These are phyloP conservation scores for Ustilago sp. DNA, from an alignment of 1,284 basidiomycete genomes.

Conservation along the genomic window DNA sequence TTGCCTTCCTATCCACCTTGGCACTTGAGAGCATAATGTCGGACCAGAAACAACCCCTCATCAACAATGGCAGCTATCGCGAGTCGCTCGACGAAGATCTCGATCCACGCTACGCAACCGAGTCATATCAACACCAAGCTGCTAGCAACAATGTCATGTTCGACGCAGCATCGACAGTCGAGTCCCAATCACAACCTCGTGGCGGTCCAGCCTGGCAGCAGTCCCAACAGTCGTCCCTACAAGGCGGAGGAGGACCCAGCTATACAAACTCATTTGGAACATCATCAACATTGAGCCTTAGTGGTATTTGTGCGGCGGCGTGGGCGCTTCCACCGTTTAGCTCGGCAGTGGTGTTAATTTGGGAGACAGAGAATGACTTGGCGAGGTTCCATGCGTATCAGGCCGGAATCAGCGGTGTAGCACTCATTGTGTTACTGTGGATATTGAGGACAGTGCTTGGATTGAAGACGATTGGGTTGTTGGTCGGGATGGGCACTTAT, in stretches of 20 bases:
- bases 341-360: slow-evolving; percentile 55
- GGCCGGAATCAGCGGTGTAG: slow-evolving; percentile 53
- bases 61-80: slow-evolving; percentile 32
- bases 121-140: slow-evolving; percentile 53
- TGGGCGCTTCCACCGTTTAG: slow-evolving; percentile 62
- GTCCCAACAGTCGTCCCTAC: neutral
- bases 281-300: slow-evolving; percentile 50
- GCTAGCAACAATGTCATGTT: slow-evolving; percentile 42
- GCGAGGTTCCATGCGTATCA: slow-evolving; percentile 65
- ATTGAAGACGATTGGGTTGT: slow-evolving; percentile 58
- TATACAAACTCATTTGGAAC: slow-evolving; percentile 43
- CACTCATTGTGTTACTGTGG: slow-evolving; percentile 50
- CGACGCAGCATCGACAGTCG: slow-evolving; percentile 40
- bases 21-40: slow-evolving; percentile 19
- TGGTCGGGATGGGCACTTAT: slow-evolving; percentile 57
- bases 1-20: neutral
- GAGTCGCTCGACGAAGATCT: slow-evolving; percentile 52
- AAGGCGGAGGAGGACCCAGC: slow-evolving; percentile 13
- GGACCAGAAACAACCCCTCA: slow-evolving; percentile 42
- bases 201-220: slow-evolving; percentile 26
- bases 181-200: slow-evolving; percentile 32
- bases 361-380: slow-evolving; percentile 62
- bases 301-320: slow-evolving; percentile 53
- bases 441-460: slow-evolving; percentile 53
- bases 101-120: slow-evolving; percentile 59